phyloP scores from a whole-genome alignment of 148 eudicot genomes.

The Rhododendron molle region DNA sequence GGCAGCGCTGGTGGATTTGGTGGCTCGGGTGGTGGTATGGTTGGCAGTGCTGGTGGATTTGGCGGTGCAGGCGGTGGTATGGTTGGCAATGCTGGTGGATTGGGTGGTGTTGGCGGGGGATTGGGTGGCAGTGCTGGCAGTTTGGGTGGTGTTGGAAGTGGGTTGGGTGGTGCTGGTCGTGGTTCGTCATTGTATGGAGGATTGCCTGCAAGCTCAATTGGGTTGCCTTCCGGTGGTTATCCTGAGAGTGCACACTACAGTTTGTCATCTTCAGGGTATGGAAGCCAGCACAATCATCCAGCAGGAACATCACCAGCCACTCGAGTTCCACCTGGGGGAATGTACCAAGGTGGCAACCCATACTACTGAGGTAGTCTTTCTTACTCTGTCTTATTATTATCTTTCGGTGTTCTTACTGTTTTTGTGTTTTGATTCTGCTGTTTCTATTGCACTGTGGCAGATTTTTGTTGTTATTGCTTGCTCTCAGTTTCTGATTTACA shows the following conservation, averaged over 20 bases:
- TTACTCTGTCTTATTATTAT: background rate
- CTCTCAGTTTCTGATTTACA: background rate
- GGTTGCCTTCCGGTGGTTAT: constrained; percentile 44
- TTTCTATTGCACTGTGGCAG: background rate
- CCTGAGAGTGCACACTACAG: constrained; percentile 49
- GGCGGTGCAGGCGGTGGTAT: constrained; percentile 10
- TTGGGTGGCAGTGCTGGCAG: constrained; percentile 20
- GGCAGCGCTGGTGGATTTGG: background rate
- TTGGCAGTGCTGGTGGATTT: background rate
- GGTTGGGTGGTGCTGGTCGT: constrained; percentile 26
- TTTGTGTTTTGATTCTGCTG: background rate
- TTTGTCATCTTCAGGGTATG: constrained; percentile 46
- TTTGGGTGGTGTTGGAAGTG: constrained; percentile 33
- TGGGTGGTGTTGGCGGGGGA: constrained; percentile 12
- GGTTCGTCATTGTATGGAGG: constrained; percentile 45
- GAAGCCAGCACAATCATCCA: constrained; percentile 49
- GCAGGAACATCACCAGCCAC: constrained; percentile 60
- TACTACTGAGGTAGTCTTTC: constrained; percentile 56
- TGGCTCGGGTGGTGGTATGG: background rate
- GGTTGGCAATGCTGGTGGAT: background rate
- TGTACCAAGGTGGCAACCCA: constrained; percentile 47
- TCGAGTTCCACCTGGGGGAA: constrained; percentile 57
- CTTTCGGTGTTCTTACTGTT: background rate
- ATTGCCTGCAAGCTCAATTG: constrained; percentile 37
- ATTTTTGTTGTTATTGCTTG: constrained; percentile 1